Base-by-base conservation (phyloP, 2,329 filamentous ascomycete species). In the Cordyceps cicadae region DNA sequence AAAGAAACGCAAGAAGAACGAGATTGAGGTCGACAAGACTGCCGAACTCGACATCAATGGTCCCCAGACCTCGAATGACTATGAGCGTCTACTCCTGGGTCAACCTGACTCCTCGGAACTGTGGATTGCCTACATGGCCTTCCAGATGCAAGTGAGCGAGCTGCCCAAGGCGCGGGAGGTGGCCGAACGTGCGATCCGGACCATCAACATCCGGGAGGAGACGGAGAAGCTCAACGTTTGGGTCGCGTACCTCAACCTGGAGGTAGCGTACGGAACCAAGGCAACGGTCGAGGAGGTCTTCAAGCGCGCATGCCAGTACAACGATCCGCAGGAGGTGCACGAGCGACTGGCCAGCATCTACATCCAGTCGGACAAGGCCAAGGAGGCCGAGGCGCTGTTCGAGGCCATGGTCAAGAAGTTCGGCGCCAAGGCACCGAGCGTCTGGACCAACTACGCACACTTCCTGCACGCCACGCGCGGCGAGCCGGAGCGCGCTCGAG, bases 91-190 rank as follows among this genome's bases (percentile, higher is more conserved):
- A 26, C 83, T 99, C 48, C 84, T 99, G 24, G 90, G 92, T 60
- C 89, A 96, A 71, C 92, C 94, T 2, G 92, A 97, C 75, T 93
- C 90, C n/a, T 95, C 93, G 0, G 81, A 88, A 63, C 82, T 97
- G 32, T 99, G 94, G 94, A 90, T 97, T 59, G 85, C 90, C 66
- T 99, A 99, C 77, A 97, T 99, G 91, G 92, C 92, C n/a, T 96
- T 96, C 82, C 91, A 97, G 75, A 87, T 97, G 73, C 88, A 96
- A 70, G 84, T 96, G 57, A 90, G 90, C 70, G 94, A 99, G 75
- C 81, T 95, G 21, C 85, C 87, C 63, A 94, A 92, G 74, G 92
- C 94, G 14, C 86, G 93, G 54, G 89, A 93, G 65, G 88, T 97
- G 62, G 92, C 91, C 2, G 89, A 97, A 75, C 88, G 94, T 63